A percentile compares a stretch with the other conserved stretches of the same genome.
phyloP scores from a whole-genome alignment of 495 filamentous ascomycete species.

The Aspergillus heteromorphus region DNA sequence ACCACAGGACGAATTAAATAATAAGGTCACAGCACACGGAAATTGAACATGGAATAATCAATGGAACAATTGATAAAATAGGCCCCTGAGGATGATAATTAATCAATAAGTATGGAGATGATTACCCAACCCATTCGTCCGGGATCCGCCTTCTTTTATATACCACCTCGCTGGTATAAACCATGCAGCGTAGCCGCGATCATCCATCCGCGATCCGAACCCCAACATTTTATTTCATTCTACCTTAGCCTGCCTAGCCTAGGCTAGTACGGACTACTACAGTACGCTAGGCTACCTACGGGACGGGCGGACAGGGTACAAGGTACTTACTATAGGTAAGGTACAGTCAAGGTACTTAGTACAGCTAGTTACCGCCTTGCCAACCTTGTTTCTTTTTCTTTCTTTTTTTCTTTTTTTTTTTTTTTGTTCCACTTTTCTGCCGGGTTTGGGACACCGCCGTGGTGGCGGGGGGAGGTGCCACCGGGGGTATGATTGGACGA shows the following conservation, averaged over 20 bases:
- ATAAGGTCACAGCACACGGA: too few species aligned
- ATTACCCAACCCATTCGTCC: neutral
- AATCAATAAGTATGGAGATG: neutral
- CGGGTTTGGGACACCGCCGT: neutral
- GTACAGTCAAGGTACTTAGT: too few species aligned
- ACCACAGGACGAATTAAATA: too few species aligned
- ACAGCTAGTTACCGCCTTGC: neutral
- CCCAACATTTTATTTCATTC: neutral
- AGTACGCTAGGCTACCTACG: too few species aligned
- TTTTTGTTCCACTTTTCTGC: slow-evolving; percentile 17
- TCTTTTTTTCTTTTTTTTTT: slow-evolving; percentile 1
- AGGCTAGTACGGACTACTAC: too few species aligned
- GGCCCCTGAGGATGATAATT: too few species aligned
- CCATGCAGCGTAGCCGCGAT: slow-evolving; percentile 1
- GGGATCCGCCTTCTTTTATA: neutral
- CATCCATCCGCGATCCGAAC: neutral
- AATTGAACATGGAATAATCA: too few species aligned
- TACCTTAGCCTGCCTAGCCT: neutral
- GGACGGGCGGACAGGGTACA: too few species aligned
- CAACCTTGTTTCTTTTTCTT: neutral
- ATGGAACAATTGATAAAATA: too few species aligned
- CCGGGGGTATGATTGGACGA: slow-evolving; percentile 5
- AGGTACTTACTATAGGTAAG: too few species aligned
- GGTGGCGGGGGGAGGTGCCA: neutral
- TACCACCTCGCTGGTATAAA: neutral